Evolutionary conservation across 176 grass and related monocot species (phyloP), one percentile per base, ranked within the genome.

Genomic region (Oryza punctata): DNA sequence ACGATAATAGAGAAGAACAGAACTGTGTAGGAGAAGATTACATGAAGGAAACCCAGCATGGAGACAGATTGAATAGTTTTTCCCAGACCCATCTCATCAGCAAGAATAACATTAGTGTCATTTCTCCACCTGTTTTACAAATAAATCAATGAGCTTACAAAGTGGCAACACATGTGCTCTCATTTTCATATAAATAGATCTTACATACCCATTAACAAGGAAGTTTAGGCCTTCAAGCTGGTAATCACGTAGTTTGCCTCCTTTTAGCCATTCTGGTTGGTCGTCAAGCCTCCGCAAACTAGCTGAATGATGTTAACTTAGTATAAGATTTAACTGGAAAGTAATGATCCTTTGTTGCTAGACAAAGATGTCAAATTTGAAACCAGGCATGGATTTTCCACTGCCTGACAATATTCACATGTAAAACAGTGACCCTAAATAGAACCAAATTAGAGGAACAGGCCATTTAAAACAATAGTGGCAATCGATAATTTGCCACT

Each of bases 51-150:
- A 46, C 96, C 96, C 76, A 99, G 77, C 93, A 99, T 99, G 61
- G 96, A 99, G 87, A 99, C 89, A 10, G 96, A 94, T 83, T 99
- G 96, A 73, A 99, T 90, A 50, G 96, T 99, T 95, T 99, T 99
- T 43, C 96, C 96, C 61, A 99, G 89, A 83, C 96, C 96, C 96
- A 99, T 99, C 89, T 99, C 96, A 96, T 99, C 96, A 91, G 96
- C 96, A 83, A 99, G 89, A 88, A 99, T 99, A 75, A 99, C 96
- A 89, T 99, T 99, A 70, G 96, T 99, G 78, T 99, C 96, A 76
- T 96, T 99, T 88, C 96, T 92, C 96, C 96, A 99, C 63, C 96
- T 99, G 83, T 77, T 80, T 68, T 26, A 73, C 13, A 71, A 86
- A 77, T 75, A 21, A 85, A 75, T 25, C 16, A 54, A 71, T 67